A percentile compares a stretch with the other conserved stretches of the same genome.
phyloP scores from a whole-genome alignment of 2,329 filamentous ascomycete species.

The Pseudogymnoascus sp. region DNA sequence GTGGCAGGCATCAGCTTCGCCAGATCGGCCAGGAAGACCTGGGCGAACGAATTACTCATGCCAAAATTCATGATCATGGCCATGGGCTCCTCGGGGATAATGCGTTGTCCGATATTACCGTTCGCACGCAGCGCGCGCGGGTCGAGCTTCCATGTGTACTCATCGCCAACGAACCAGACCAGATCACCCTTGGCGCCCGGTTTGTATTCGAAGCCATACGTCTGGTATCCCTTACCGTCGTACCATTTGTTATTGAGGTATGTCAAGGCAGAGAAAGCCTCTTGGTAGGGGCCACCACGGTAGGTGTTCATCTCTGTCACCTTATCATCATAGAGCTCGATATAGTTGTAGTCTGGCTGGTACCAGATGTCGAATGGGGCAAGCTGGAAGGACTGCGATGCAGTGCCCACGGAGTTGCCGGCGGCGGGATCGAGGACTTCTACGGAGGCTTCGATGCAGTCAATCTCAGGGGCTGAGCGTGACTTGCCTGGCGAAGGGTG shows the following conservation, averaged over 20 bases:
- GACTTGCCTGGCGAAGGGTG: conserved; percentile 60
- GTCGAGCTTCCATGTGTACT: conserved; percentile 58
- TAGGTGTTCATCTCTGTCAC: conserved; percentile 54
- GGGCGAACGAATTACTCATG: conserved; percentile 60
- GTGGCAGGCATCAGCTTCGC: conserved; percentile 51
- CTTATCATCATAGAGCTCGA: conserved; percentile 55
- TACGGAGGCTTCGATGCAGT: conserved; percentile 62
- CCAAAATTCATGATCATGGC: conserved; percentile 62
- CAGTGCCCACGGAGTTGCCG: conserved; percentile 48
- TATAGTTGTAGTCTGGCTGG: conserved; percentile 56
- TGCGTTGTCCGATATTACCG: conserved; percentile 60
- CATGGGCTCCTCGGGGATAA: conserved; percentile 62
- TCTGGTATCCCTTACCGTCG: conserved; percentile 55
- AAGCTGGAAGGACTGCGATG: conserved; percentile 60
- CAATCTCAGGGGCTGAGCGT: conserved; percentile 63
- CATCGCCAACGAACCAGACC: conserved; percentile 61
- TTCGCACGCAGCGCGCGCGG: conserved; percentile 56
- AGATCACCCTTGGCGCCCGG: conserved; percentile 54
- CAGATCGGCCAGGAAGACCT: conserved; percentile 52
- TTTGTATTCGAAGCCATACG: conserved; percentile 56
- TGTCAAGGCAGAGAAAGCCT: conserved; percentile 54
- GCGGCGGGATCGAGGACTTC: conserved; percentile 32
- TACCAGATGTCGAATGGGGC: conserved; percentile 67
- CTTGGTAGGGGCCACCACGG: conserved; percentile 54
- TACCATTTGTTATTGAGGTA: conserved; percentile 62